Evolutionary conservation across 2,329 filamentous ascomycete genomes (phyloP), one percentile per base, ranked within the genome.

Genomic region (Taxawa tesnikishii): DNA sequence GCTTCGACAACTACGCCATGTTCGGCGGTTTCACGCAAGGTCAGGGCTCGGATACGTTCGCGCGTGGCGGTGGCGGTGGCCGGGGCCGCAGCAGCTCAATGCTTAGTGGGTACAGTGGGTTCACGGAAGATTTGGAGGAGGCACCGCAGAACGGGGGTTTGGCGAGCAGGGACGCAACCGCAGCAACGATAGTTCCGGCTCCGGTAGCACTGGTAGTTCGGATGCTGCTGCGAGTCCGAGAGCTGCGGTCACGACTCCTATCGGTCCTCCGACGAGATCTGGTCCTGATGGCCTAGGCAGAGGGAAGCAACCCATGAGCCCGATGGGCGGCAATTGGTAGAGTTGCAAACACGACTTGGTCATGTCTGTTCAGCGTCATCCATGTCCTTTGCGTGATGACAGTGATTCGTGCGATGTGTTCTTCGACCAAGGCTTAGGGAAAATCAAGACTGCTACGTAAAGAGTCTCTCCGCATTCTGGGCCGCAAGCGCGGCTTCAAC

Each of bases 51-150:
- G 17, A 28, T 18, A 23, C 8, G 8, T 6, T 29, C 9, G 10
- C 3, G 14, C 32, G 29, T 28, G 32, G 39, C 24, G 34, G 52
- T 12, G 52, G 49, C 9, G 49, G 48, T n/a, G 54, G 49, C 17
- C 60, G 64, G 16, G 63, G 60, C 29, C 60, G 64, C 29, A 67
- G 63, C 29, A 65, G 60, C 5, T 67, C 63, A 0, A 66, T 68
- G 62, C 59, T 68, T 25, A 66, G 63, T 30, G 62, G 63, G 40
- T 56, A 63, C 41, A 65, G 60, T 27, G 63, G 61, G 35, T 67
- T 67, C 46, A 67, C 63, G 12, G 44, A 47, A 5, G 38, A 41
- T 15, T 13, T 38, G 21, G 38, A 41, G 18, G 28, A 32, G 10
- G 18, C 32, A 25, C 29, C 33, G 15, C 33, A 36, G 16, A 31